Evolutionary conservation across 805 yeast species (phyloP).

Genomic region (Teunomyces kruisii): DNA sequence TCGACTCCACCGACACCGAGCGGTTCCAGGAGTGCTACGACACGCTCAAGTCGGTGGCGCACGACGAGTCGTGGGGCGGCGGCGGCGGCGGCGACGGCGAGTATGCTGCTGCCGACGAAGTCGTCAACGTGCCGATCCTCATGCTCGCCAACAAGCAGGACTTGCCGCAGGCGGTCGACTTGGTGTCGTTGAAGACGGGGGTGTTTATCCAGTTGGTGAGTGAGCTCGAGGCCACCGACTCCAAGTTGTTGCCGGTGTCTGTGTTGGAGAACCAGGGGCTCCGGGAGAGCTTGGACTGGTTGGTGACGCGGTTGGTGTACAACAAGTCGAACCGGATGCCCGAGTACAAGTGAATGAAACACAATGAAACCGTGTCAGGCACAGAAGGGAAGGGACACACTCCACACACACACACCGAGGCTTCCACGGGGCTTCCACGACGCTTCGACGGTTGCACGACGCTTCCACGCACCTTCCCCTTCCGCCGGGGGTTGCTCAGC

Average conservation of each 20-base stretch:
- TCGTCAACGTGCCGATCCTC: constrained; percentile 75
- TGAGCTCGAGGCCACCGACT: constrained; percentile 85
- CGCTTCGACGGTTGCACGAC: too few relatives aligned
- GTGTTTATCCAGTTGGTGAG: constrained; percentile 80
- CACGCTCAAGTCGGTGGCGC: constrained; percentile 50
- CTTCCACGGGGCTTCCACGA: too few relatives aligned
- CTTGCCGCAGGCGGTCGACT: constrained; percentile 46
- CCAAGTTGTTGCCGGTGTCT: constrained; percentile 84
- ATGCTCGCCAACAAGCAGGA: constrained; percentile 98
- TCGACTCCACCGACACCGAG: constrained; percentile 84
- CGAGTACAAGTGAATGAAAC: constrained; percentile 44
- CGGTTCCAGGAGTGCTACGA: constrained; percentile 81
- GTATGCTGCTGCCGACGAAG: constrained; percentile 14
- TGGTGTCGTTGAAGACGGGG: constrained; percentile 68
- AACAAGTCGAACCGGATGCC: constrained; percentile 66
- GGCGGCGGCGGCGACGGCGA: constrained; percentile 9
- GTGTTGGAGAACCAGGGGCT: constrained; percentile 85
- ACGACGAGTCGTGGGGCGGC: constrained; percentile 43
- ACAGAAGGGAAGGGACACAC: too few relatives aligned
- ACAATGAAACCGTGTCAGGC: too few relatives aligned
- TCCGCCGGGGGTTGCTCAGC: too few relatives aligned
- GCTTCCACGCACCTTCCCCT: too few relatives aligned
- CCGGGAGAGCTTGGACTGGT: constrained; percentile 86
- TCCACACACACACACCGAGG: too few relatives aligned
- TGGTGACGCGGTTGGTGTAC: constrained; percentile 66